Base-by-base conservation (phyloP, 2,329 filamentous ascomycete genomes). In the Apiospora arundinis region DNA sequence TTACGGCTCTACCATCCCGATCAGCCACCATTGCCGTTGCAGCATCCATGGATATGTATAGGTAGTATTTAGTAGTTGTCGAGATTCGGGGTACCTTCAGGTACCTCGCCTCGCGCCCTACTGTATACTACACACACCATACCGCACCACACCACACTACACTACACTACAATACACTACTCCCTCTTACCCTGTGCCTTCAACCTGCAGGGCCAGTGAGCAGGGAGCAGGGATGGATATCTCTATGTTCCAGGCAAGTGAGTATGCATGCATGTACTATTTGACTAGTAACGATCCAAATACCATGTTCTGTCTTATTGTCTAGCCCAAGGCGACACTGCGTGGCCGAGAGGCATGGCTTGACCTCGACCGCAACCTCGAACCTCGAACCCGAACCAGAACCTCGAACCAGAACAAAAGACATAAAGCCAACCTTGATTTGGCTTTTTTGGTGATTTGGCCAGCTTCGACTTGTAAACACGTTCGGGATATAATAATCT, bases 351-450 rank as follows among this genome's bases (percentile, higher is more conserved):
- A 48, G 49, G 25, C 49, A 56, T 32, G 5, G 23, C 49, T 56
- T 12, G 49, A 63, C 56, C 56, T 63, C 56, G 56, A 63, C 32
- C 56, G 16, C 52, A 63, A 32, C 45, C 45, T 48, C 45, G 45
- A 48, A 63, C 56, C 56, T 28, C 52, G 52, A 60, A 28, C 52
- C 37, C 52, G 52, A 37, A 56, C 49, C 49, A 56, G 25, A 21
- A 46, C 44, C 44, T 45, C 44, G 44, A 45, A 45, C 44, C n/a
- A 49, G 23, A 52, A 28, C 8, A 63, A 63, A 28, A 37, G 32
- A 23, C 56, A 63, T 32, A 63, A 63, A 63, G 56, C 56, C 56
- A 63, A 63, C 56, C 56, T 63, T 40, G 56, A 63, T 63, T 63
- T 63, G 28, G 32, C 28, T 40, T 63, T 63, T 32, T 6, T 6